phyloP scores from a whole-genome alignment of 2,329 filamentous ascomycete species.

The Fusarium mexicanum region DNA sequence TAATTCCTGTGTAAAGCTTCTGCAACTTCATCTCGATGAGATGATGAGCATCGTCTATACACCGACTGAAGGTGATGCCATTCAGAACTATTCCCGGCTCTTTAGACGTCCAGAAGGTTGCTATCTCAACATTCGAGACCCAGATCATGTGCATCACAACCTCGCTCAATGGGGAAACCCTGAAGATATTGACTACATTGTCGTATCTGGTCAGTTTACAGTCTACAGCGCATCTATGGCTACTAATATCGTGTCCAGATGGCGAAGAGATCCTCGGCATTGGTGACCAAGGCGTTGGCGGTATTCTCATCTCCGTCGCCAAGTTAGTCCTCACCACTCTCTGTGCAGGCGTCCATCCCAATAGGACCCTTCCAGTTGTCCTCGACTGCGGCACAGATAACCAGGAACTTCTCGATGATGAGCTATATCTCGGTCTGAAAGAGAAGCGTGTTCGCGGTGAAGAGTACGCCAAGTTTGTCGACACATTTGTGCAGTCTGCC shows the following conservation, averaged over 20 bases:
- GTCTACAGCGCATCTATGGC: fast-evolving
- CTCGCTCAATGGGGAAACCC: conserved; percentile 73
- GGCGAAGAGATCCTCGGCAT: conserved; percentile 84
- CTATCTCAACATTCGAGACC: conserved; percentile 78
- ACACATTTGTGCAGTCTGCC: conserved; percentile 75
- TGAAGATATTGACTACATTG: conserved; percentile 88
- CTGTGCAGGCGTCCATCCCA: conserved; percentile 87
- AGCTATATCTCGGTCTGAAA: conserved; percentile 80
- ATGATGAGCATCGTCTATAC: conserved; percentile 95
- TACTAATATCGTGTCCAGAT: conserved; percentile 46
- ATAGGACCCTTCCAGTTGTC: conserved; percentile 80
- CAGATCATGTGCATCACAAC: conserved; percentile 71
- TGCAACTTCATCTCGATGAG: conserved; percentile 81
- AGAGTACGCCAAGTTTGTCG: conserved; percentile 80
- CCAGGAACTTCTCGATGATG: conserved; percentile 75
- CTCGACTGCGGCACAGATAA: conserved; percentile 90
- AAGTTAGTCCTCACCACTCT: conserved; percentile 85
- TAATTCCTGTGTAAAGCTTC: conserved; percentile 59
- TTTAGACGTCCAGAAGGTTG: conserved; percentile 84
- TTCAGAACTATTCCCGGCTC: conserved; percentile 81
- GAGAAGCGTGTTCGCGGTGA: conserved; percentile 74
- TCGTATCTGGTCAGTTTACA: conserved; percentile 73
- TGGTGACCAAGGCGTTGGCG: conserved; percentile 87
- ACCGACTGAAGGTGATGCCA: conserved; percentile 88
- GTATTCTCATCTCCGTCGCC: conserved; percentile 83